Evolutionary conservation across 768 basidiomycete species (phyloP).

Genomic region (Lanmaoa pseudosensibilis): DNA sequence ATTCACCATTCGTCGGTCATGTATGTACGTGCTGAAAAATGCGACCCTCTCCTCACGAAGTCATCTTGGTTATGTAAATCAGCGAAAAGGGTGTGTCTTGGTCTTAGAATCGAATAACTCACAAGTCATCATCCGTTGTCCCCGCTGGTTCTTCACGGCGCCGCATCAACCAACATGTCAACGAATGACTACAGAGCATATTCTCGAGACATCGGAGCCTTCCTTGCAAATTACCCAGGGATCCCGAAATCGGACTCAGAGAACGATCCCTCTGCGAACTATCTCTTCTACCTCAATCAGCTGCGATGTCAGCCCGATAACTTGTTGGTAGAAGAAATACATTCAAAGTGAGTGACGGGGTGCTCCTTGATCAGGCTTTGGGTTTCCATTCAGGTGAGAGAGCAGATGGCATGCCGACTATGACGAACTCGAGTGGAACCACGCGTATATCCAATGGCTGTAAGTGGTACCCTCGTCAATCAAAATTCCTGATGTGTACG

Average conservation of each 20-base stretch:
- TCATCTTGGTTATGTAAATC: background rate
- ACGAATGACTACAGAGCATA: background rate
- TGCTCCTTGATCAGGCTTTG: background rate
- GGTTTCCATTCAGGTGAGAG: slow-evolving; percentile 3
- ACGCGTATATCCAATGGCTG: slow-evolving; percentile 81
- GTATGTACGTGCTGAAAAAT: background rate
- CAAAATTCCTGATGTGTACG: background rate
- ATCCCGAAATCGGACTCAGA: slow-evolving; percentile 6
- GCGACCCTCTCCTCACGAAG: background rate
- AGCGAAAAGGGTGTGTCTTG: background rate
- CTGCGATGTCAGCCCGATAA: slow-evolving; percentile 61
- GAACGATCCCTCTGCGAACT: slow-evolving; percentile 40
- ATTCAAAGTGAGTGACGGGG: slow-evolving; percentile 45
- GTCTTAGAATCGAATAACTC: slow-evolving; percentile 1
- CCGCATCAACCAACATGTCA: slow-evolving; percentile 16
- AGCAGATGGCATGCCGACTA: slow-evolving; percentile 67
- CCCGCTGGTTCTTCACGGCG: slow-evolving; percentile 6
- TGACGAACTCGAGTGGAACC: slow-evolving; percentile 59
- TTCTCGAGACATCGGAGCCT: slow-evolving; percentile 28
- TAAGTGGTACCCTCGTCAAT: slow-evolving; percentile 37
- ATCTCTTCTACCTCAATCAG: slow-evolving; percentile 60
- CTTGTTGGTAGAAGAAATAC: slow-evolving; percentile 61
- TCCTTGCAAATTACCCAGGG: slow-evolving; percentile 27
- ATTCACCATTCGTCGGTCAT: background rate
- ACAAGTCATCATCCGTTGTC: slow-evolving; percentile 10